Percentiles rank a stretch among this genome's conserved stretches.
Evolutionary conservation across 2,329 filamentous ascomycete genomes (phyloP).

Genomic region (Paramyrothecium sp.): DNA sequence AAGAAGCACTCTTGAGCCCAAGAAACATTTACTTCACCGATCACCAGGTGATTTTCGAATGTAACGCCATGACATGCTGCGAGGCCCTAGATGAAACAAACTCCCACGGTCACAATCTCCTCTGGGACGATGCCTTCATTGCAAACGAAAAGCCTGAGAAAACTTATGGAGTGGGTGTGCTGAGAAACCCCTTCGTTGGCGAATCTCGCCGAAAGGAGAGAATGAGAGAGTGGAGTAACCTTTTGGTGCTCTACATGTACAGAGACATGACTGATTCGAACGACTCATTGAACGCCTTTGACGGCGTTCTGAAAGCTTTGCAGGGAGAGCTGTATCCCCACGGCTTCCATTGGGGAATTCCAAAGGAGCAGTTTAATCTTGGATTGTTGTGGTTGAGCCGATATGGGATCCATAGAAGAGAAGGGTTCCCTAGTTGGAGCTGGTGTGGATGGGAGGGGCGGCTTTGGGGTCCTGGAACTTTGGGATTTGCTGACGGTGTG

Average conservation of each 20-base stretch:
- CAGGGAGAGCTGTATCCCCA: not conserved
- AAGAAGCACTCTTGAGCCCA: constrained; percentile 2
- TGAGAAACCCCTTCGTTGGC: not conserved
- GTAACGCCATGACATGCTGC: not conserved
- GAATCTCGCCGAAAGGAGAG: not conserved
- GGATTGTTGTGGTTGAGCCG: not conserved
- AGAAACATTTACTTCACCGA: constrained; percentile 1
- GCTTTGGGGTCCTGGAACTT: not conserved
- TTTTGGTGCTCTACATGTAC: not conserved
- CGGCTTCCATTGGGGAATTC: not conserved
- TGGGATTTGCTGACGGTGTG: not conserved
- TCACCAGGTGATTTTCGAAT: not conserved
- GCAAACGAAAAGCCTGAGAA: not conserved
- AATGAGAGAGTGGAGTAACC: not conserved
- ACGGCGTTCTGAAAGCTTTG: not conserved
- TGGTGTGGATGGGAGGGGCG: not conserved
- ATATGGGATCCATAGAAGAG: not conserved
- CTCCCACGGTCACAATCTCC: not conserved
- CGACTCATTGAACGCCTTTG: not conserved
- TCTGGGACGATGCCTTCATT: not conserved
- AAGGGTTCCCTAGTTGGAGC: not conserved
- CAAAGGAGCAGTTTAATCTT: not conserved
- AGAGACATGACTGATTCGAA: not conserved
- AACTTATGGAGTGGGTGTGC: not conserved
- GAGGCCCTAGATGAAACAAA: not conserved